Conservation (phyloP, 805 yeast species). For the Yarrowia deformans region DNA sequence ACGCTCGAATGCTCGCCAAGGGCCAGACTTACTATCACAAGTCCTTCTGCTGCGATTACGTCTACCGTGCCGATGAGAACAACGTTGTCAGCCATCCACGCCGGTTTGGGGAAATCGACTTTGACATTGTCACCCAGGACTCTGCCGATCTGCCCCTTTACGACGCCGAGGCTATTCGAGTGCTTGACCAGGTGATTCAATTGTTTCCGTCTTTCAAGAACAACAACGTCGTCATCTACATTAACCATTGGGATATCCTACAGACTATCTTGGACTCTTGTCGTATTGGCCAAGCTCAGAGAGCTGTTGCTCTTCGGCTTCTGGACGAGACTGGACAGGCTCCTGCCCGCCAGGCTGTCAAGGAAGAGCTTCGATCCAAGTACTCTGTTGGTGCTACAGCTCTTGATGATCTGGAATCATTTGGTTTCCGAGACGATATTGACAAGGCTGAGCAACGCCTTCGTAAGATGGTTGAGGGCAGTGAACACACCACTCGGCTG, state of each 20-base stretch:
- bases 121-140: constrained; percentile 74
- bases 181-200: constrained; percentile 73
- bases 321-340: constrained; percentile 81
- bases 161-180: constrained; percentile 90
- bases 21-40: constrained; percentile 62
- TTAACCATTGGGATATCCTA: constrained; percentile 83
- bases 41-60: constrained; percentile 77
- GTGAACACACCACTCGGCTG: constrained; percentile 65
- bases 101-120: constrained; percentile 80
- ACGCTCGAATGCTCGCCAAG: constrained; percentile 83
- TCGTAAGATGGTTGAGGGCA: constrained; percentile 74
- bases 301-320: constrained; percentile 69
- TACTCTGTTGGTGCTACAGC: constrained; percentile 82
- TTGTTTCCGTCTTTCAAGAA: constrained; percentile 71
- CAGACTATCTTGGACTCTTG: constrained; percentile 82
- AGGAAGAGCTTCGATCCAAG: constrained; percentile 63
- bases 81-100: constrained; percentile 73
- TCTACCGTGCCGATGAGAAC: constrained; percentile 70
- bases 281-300: constrained; percentile 76
- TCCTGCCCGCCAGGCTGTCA: constrained; percentile 66
- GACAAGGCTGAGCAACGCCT: constrained; percentile 68
- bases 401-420: constrained; percentile 78
- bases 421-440: constrained; percentile 76
- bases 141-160: constrained; percentile 58
- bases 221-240: constrained; percentile 62